Conservation (phyloP, 2,329 filamentous ascomycete species). For the Venturia asperata region DNA sequence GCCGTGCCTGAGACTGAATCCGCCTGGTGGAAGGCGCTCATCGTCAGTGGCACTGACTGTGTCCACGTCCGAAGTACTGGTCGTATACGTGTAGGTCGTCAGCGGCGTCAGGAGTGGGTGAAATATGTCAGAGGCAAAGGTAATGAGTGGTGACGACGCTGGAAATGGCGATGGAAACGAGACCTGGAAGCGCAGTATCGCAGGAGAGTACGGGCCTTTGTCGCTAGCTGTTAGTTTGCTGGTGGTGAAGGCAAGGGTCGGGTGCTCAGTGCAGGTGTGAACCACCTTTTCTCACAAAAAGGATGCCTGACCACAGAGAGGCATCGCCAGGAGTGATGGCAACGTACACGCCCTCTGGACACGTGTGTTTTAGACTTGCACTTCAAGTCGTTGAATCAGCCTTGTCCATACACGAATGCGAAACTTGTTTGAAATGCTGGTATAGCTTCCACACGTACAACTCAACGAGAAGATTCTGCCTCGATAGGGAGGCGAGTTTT, state of each 20-base stretch:
- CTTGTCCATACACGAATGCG: background rate
- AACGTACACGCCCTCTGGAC: constrained; percentile 81
- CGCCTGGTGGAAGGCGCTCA: constrained; percentile 76
- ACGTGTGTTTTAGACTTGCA: constrained; percentile 71
- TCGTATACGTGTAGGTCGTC: constrained; percentile 91
- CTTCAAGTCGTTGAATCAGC: constrained; percentile 39
- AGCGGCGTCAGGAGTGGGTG: constrained; percentile 87
- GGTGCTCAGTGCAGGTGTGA: no score
- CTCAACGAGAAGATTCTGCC: constrained; percentile 71
- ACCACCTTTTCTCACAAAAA: constrained; percentile 82
- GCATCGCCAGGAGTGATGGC: constrained; percentile 75
- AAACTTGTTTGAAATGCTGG: constrained; percentile 6
- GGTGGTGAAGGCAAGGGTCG: background rate
- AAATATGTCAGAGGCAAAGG: constrained; percentile 88
- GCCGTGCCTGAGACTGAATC: constrained; percentile 82
- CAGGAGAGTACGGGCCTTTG: constrained; percentile 78
- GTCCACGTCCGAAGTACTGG: constrained; percentile 56
- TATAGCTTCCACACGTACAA: constrained; percentile 53
- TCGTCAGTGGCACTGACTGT: constrained; percentile 78
- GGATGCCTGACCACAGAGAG: constrained; percentile 77
- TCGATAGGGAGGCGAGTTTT: constrained; percentile 48
- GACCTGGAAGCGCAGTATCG: constrained; percentile 83
- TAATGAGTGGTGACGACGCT: constrained; percentile 70
- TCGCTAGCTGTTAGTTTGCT: background rate
- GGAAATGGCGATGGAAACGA: constrained; percentile 80